A percentile compares a stretch with the other conserved stretches of the same genome.
phyloP scores from a whole-genome alignment of 306 rosid species.

The Crotalaria pallida region DNA sequence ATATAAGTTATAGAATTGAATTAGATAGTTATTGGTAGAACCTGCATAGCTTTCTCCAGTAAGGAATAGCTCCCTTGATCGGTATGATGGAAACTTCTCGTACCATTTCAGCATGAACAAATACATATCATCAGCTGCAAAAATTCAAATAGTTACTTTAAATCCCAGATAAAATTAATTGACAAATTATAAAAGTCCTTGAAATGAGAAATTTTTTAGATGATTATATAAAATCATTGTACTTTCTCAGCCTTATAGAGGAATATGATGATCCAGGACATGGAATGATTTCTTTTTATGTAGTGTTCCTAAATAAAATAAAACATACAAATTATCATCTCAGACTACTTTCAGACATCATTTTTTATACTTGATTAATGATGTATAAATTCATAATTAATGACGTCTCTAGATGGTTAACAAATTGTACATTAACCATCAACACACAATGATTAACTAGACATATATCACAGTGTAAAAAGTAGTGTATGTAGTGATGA shows the following conservation, averaged over 20 bases:
- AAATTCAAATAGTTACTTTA: neutral
- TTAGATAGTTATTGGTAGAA: neutral
- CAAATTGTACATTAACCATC: too few species aligned
- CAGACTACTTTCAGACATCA: too few species aligned
- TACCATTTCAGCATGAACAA: slow-evolving; percentile 70
- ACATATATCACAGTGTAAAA: too few species aligned
- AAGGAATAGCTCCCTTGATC: slow-evolving; percentile 65
- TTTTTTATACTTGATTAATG: too few species aligned
- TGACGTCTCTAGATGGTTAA: too few species aligned
- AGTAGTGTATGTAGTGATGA: too few species aligned
- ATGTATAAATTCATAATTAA: too few species aligned
- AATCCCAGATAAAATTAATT: too few species aligned
- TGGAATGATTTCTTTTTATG: neutral
- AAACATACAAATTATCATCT: too few species aligned
- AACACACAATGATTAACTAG: too few species aligned
- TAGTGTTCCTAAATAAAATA: neutral
- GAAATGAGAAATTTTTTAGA: neutral
- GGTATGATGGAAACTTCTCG: slow-evolving; percentile 64
- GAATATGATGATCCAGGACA: neutral
- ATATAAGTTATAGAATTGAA: neutral
- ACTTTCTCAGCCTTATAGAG: neutral
- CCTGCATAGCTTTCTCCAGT: slow-evolving; percentile 98
- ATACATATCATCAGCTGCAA: slow-evolving; percentile 73
- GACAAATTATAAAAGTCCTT: too few species aligned
- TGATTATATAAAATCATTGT: neutral